These are phyloP conservation scores for Skeletonema menzelii DNA, from an alignment of 108 stramenopile genomes.

Conservation along the genomic window DNA sequence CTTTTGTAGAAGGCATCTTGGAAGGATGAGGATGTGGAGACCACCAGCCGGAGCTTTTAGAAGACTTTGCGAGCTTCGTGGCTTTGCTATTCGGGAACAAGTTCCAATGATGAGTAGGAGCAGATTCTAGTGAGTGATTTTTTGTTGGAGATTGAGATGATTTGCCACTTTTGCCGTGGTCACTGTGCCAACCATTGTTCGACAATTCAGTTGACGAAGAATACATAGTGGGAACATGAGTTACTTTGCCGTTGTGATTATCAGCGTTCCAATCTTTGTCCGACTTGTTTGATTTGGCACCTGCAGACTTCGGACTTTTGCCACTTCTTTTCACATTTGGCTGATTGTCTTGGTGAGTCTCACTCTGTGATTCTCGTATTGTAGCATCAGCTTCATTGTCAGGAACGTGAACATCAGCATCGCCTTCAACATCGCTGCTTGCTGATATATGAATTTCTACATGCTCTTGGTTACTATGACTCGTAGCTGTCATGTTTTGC, in stretches of 20 bases:
- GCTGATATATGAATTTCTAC: not conserved
- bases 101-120: not conserved
- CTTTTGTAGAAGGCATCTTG: not conserved
- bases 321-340: not conserved
- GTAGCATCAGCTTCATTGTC: not conserved
- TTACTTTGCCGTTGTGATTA: not conserved
- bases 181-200: not conserved
- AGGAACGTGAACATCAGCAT: not conserved
- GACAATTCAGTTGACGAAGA: not conserved
- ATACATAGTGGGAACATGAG: not conserved
- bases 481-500: not conserved
- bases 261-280: not conserved
- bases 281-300: not conserved
- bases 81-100: not conserved
- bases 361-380: not conserved
- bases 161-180: not conserved
- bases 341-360: not conserved
- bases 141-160: not conserved
- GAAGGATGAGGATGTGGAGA: not conserved
- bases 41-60: not conserved
- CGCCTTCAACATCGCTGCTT: not conserved
- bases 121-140: not conserved
- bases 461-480: not conserved
- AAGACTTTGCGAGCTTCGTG: not conserved
- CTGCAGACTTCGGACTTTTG: not conserved